A percentile compares a stretch with the other conserved stretches of the same genome.
phyloP scores from a whole-genome alignment of 2,329 filamentous ascomycete genomes.

The Metarhizium brunneum region DNA sequence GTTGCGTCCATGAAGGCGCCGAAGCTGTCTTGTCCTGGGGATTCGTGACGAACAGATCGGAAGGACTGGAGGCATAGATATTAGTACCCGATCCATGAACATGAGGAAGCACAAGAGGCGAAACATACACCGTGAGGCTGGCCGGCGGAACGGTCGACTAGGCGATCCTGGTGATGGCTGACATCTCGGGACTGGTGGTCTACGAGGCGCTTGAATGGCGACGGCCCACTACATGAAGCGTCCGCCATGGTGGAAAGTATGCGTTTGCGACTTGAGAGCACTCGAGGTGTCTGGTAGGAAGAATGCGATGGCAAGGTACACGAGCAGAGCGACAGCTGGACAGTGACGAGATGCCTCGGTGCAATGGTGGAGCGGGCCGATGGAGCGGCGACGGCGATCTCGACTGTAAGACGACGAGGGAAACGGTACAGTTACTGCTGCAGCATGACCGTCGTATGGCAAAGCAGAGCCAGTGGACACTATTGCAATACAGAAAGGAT shows the following conservation, averaged over 20 bases:
- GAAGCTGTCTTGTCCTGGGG: slow-evolving; percentile 23
- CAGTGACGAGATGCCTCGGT: slow-evolving; percentile 1
- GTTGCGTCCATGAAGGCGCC: slow-evolving; percentile 25
- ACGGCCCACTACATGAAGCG: slow-evolving; percentile 30
- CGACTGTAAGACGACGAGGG: neutral
- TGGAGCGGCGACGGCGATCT: neutral
- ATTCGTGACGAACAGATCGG: slow-evolving; percentile 19
- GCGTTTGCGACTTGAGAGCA: neutral
- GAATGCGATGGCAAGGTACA: neutral
- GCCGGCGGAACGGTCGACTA: slow-evolving; percentile 19
- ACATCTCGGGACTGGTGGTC: slow-evolving; percentile 32
- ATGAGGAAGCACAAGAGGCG: neutral
- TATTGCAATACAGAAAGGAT: neutral
- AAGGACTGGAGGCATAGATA: slow-evolving; percentile 19
- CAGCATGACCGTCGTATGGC: neutral
- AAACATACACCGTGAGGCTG: slow-evolving; percentile 21
- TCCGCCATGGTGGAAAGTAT: slow-evolving; percentile 25
- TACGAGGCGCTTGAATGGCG: slow-evolving; percentile 33
- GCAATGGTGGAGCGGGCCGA: neutral
- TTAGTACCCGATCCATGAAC: neutral
- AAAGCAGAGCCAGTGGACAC: neutral
- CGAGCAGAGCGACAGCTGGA: no score
- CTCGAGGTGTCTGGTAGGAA: neutral
- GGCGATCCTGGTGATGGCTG: slow-evolving; percentile 31
- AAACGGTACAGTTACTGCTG: neutral